A percentile compares a stretch with the other conserved stretches of the same genome.
Evolutionary conservation across 768 basidiomycete species (phyloP).

Genomic region (Podaxis sp.): DNA sequence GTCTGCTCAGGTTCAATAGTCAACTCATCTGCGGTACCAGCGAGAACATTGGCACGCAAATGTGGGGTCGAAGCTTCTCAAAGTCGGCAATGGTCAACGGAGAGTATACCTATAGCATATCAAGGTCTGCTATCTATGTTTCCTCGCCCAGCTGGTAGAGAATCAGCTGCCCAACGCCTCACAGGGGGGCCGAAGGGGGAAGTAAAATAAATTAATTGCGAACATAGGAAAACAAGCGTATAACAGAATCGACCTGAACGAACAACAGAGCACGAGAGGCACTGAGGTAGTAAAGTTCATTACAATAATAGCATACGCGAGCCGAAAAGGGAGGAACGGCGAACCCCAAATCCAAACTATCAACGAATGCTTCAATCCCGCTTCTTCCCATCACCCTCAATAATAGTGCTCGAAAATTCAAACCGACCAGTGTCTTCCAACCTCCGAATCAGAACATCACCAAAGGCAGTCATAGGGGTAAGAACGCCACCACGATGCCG

Average conservation of each 20-base stretch:
- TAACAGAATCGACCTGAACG: too few species aligned
- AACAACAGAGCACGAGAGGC: too few species aligned
- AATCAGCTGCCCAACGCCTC: too few species aligned
- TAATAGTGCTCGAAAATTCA: slow-evolving; percentile 52
- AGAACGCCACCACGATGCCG: slow-evolving; percentile 78
- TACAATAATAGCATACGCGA: background rate
- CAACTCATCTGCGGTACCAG: too few species aligned
- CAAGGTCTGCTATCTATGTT: too few species aligned
- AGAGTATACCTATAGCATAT: too few species aligned
- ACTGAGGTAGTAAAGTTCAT: background rate
- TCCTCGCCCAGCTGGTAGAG: too few species aligned
- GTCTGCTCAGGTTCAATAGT: too few species aligned
- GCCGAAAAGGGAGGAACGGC: background rate
- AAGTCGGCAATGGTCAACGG: too few species aligned
- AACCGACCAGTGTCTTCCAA: slow-evolving; percentile 59
- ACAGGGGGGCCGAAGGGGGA: background rate
- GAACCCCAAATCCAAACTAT: background rate
- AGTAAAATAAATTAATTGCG: background rate
- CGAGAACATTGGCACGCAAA: too few species aligned
- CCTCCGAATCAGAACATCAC: slow-evolving; percentile 70
- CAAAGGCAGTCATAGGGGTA: slow-evolving; percentile 83
- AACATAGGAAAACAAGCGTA: background rate
- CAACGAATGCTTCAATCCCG: background rate
- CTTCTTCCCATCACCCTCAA: slow-evolving; percentile 25
- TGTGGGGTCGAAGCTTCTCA: too few species aligned